phyloP scores from a whole-genome alignment of 805 yeast genomes.

The Middelhovenomyces tepae region DNA sequence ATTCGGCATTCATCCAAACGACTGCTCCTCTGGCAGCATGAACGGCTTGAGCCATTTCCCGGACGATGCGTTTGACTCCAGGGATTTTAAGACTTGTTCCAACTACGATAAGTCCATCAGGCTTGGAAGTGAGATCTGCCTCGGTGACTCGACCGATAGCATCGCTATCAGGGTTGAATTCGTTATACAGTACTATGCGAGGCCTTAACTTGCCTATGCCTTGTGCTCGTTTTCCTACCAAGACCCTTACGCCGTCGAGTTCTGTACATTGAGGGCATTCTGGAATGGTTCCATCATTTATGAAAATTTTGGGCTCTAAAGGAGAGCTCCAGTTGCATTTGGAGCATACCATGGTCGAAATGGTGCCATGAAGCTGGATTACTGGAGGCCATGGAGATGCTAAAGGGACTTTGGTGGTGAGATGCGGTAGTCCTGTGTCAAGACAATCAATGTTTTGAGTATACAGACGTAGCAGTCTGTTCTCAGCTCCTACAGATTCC shows the following conservation, averaged over 20 bases:
- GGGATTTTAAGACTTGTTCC: slow-evolving; percentile 84
- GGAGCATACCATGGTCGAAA: slow-evolving; percentile 63
- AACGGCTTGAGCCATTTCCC: slow-evolving; percentile 50
- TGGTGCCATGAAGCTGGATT: slow-evolving; percentile 79
- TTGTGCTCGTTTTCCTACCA: slow-evolving; percentile 59
- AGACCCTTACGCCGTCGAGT: slow-evolving; percentile 41
- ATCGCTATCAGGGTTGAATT: slow-evolving; percentile 81
- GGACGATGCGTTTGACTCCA: slow-evolving; percentile 54
- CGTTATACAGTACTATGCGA: slow-evolving; percentile 61
- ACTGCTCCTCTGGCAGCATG: slow-evolving; percentile 50
- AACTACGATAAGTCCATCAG: slow-evolving; percentile 72
- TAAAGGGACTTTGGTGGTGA: slow-evolving; percentile 30
- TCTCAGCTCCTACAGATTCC: slow-evolving; percentile 48
- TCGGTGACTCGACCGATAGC: slow-evolving; percentile 70
- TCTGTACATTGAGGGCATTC: slow-evolving; percentile 61
- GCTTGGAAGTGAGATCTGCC: slow-evolving; percentile 50
- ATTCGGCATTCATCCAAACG: slow-evolving; percentile 53
- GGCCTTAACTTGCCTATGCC: slow-evolving; percentile 58
- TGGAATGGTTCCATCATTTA: slow-evolving; percentile 34
- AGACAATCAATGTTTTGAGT: slow-evolving; percentile 85
- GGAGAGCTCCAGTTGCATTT: slow-evolving; percentile 56
- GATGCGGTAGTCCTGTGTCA: slow-evolving; percentile 47
- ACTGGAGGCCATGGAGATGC: slow-evolving; percentile 36
- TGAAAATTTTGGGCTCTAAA: slow-evolving; percentile 46
- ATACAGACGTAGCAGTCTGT: slow-evolving; percentile 62